These are phyloP conservation scores for Fusarium lyarnte DNA, from an alignment of 2,329 filamentous ascomycete genomes.

Conservation along the genomic window DNA sequence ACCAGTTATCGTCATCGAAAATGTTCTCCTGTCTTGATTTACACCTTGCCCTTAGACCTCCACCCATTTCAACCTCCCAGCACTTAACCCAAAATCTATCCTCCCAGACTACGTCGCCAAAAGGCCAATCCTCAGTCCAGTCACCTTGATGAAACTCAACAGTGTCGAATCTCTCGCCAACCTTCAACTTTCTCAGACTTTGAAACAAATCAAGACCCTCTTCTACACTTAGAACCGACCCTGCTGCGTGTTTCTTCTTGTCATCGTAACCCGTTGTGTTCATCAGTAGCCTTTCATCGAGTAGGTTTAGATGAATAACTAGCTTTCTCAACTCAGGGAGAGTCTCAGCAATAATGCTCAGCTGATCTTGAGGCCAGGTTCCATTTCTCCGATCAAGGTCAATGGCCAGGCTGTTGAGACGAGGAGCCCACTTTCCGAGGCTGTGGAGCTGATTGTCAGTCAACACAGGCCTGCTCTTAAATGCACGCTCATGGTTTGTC, in stretches of 20 bases:
- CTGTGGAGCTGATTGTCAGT: neutral
- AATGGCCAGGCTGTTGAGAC: neutral
- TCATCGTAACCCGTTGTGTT: accelerated
- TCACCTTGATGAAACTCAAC: neutral
- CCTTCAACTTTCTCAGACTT: neutral
- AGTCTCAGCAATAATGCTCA: neutral
- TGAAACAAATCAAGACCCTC: neutral
- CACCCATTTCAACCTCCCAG: neutral
- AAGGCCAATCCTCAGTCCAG: neutral
- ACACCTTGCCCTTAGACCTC: neutral
- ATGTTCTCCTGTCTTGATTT: neutral
- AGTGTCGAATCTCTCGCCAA: neutral
- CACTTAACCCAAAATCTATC: neutral
- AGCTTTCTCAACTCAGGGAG: constrained; percentile 1
- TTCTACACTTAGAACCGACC: neutral
- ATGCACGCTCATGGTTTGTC: constrained; percentile 1
- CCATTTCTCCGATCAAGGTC: neutral
- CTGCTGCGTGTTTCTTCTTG: accelerated
- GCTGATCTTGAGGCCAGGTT: neutral
- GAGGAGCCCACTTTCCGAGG: neutral
- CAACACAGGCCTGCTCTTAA: neutral
- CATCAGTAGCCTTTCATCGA: neutral
- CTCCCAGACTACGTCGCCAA: too few species aligned
- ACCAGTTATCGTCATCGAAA: neutral
- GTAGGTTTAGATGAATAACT: neutral